Conservation (phyloP, 371 early-diverging fungal genomes). For the Mortierella sp. region DNA sequence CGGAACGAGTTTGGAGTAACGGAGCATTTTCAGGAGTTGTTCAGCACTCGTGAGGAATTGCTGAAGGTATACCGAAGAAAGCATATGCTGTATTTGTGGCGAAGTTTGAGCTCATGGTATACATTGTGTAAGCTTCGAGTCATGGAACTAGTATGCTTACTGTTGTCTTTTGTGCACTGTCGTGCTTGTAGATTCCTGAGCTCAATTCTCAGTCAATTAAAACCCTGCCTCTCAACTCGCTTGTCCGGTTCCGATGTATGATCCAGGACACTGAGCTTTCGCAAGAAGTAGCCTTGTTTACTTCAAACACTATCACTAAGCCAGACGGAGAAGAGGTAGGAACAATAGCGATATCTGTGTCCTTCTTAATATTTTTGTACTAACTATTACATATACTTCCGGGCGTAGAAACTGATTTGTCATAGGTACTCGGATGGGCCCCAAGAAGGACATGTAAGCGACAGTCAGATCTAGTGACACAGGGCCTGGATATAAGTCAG, state of each 20-base stretch:
- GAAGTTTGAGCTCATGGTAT: background rate
- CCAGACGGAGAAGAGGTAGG: slow-evolving; percentile 52
- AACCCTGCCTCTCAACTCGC: slow-evolving; percentile 59
- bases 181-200: slow-evolving; percentile 62
- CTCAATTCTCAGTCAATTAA: slow-evolving; percentile 60
- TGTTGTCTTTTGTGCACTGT: background rate
- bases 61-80: slow-evolving; percentile 24
- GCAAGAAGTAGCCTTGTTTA: slow-evolving; percentile 69
- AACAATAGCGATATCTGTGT: background rate
- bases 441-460: slow-evolving; percentile 19
- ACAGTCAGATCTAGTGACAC: background rate
- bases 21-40: slow-evolving; percentile 37
- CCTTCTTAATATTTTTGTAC: background rate
- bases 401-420: slow-evolving; percentile 33
- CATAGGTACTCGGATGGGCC: slow-evolving; percentile 56
- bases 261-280: slow-evolving; percentile 76
- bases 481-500: background rate
- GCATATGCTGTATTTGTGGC: background rate
- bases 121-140: no score
- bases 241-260: slow-evolving; percentile 78
- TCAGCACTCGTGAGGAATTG: slow-evolving; percentile 47
- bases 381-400: background rate
- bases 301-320: slow-evolving; percentile 17
- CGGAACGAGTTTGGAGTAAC: slow-evolving; percentile 50
- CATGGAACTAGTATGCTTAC: no score